Percentiles rank a stretch among this genome's conserved stretches.
Conservation (phyloP, 2,329 filamentous ascomycete species). For the Scedosporium apiospermum region DNA sequence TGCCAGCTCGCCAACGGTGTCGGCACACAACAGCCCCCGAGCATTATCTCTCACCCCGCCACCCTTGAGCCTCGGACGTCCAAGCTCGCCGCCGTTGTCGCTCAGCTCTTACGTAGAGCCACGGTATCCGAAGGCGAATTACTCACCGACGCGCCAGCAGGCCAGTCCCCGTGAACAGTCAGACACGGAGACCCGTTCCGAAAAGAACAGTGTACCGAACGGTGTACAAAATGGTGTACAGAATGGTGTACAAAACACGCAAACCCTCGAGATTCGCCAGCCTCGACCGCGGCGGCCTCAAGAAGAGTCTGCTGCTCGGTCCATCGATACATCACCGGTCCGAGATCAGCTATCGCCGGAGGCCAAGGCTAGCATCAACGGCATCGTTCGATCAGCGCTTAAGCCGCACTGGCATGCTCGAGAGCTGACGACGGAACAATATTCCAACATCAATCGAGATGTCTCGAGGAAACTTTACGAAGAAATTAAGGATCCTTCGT, state of each 20-base stretch:
- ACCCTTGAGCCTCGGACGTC: conserved; percentile 45
- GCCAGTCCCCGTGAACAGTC: conserved; percentile 33
- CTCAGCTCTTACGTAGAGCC: conserved; percentile 66
- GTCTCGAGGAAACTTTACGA: conserved; percentile 85
- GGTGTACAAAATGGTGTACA: conserved; percentile 8
- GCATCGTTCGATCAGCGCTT: conserved; percentile 74
- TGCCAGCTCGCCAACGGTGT: conserved; percentile 27
- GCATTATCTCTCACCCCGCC: conserved; percentile 61
- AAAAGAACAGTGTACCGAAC: conserved; percentile 9
- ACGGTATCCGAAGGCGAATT: conserved; percentile 64
- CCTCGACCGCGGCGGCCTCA: conserved; percentile 39
- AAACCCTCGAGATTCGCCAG: conserved; percentile 39
- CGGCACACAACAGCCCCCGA: conserved; percentile 56
- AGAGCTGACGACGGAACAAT: conserved; percentile 78
- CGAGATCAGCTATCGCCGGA: conserved; percentile 61
- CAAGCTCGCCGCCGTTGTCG: conserved; percentile 55
- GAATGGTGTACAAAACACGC: conserved; percentile 17
- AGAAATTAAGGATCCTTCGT: conserved; percentile 42
- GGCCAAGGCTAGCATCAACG: conserved; percentile 80
- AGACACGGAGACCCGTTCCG: conserved; percentile 29
- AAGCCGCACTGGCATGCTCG: conserved; percentile 75
- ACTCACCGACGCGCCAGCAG: conserved; percentile 46
- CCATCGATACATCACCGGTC: conserved; percentile 59
- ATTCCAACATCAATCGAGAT: conserved; percentile 82
- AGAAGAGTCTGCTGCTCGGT: conserved; percentile 31